phyloP scores from a whole-genome alignment of 352 stramenopile species.

The Pythium rishiriense region DNA sequence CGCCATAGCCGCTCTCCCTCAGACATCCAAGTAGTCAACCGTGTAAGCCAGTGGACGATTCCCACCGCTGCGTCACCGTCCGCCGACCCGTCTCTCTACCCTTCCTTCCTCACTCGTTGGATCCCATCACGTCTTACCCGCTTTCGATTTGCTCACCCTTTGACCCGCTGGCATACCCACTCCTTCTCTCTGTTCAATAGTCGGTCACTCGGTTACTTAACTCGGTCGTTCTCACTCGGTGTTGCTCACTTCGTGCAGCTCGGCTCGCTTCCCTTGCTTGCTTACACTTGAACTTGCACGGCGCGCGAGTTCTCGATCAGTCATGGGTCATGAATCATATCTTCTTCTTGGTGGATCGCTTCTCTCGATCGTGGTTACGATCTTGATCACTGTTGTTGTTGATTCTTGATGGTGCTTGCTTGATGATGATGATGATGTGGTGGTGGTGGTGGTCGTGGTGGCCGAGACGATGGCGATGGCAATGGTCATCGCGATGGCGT shows the following conservation, averaged over 20 bases:
- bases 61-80: neutral
- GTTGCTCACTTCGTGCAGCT: too few species aligned
- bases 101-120: neutral
- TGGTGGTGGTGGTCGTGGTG: neutral
- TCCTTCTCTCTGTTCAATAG: slow-evolving; percentile 3
- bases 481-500: too few species aligned
- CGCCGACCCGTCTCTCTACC: slow-evolving; percentile 7
- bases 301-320: slow-evolving; percentile 1
- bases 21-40: neutral
- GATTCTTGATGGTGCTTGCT: neutral
- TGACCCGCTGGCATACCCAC: slow-evolving; percentile 5
- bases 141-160: neutral
- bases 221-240: too few species aligned
- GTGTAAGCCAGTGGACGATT: neutral
- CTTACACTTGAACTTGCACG: too few species aligned
- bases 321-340: neutral
- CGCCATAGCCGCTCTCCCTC: neutral
- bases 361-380: neutral
- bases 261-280: neutral
- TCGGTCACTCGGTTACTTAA: slow-evolving; percentile 4
- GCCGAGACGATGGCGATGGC: too few species aligned
- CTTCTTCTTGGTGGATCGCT: slow-evolving; percentile 1
- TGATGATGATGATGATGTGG: neutral
- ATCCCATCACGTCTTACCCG: neutral
- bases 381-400: neutral